Evolutionary conservation across 73 alveolate species (phyloP), one percentile per base, ranked within the genome.

Genomic region (Paraurostyla sp.): DNA sequence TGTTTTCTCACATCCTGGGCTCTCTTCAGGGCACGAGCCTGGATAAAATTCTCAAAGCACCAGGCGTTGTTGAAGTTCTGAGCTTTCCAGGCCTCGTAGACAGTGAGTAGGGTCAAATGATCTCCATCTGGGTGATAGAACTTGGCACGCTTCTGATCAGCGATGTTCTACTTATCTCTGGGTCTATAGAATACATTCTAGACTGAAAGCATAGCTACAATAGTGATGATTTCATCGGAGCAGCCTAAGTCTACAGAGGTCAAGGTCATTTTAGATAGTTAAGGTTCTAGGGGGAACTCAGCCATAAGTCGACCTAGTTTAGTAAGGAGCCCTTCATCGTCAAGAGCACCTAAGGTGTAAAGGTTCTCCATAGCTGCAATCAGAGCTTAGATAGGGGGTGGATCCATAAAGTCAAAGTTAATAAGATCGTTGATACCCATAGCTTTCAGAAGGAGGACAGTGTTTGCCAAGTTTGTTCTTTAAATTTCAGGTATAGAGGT

Each of bases 111-210:
- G 2, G 99, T 98, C 71, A 98, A 86, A 91, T 99, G 99, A 84
- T 99, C 99, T 16, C 99, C 99, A 76, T 99, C 99, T 27, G 98
- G 98, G 88, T 97, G 98, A 84, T 97, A 97, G 92, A 99, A 99
- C 86, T 93, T 97, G 6, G 99, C 98, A 78, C 98, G 90, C 92
- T 98, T 98, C 92, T 97, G 89, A 93, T 99, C 99, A 3, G 99
- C 99, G 71, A 93, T 63, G 57, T 95, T 89, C 89, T 99, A 95
- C 92, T 98, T 98, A 25, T 99, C 99, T 92, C 97, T 97, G 0
- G 99, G 99, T 65, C 99, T 88, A 87, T 98, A 99, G 93, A 99
- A 99, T 27, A 99, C 98, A 93, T 95, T 99, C 87, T 96, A 98
- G 13, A 97, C 99, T 22, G 99, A 89, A 54, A 94, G 95, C 99